Base-by-base conservation (phyloP, 2,329 filamentous ascomycete species). In the Cucurbitaria berberidis region DNA sequence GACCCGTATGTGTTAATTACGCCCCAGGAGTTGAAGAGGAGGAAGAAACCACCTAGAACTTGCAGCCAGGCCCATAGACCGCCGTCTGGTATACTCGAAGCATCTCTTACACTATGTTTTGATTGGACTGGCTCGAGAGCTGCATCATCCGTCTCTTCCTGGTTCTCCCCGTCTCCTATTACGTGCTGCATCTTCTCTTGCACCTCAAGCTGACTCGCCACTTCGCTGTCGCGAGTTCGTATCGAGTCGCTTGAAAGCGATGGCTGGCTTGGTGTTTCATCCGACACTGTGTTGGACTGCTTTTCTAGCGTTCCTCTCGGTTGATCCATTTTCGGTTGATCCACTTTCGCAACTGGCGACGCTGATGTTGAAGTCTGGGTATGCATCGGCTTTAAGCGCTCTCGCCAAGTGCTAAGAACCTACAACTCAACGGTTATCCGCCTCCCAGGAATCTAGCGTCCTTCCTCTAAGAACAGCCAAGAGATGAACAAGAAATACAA, bases 11-110 rank as follows among this genome's bases (percentile, higher is more conserved):
- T 77, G 53, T 80, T 81, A n/a, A 80, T 70, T 19, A 80, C 71
- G 34, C 75, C 75, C 74, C 79, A 81, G 24, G 74, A 74, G 59
- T 81, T 81, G 54, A 80, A 80, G 57, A 81, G 76, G 7, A 81
- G 55, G 46, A 80, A 78, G 64, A 81, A 81, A n/a, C 68, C 66
- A 1, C 77, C 78, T 1, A 79, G 45, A 4, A 82, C 79, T 53
- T 81, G 79, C 26, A 81, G 59, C 80, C 79, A 82, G 4, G 80
- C 79, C 57, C 55, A 67, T 5, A 78, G 53, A 0, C 80, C 80
- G 15, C 79, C 79, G 63, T 82, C 73, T 0, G 80, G 80, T 16
- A 81, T 78, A 19, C 66, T 68, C 15, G 68, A 69, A 24, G 76
- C 67, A 63, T 80, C 75, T 49, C 74, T 76, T 27, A 80, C 74